Base-by-base conservation (phyloP, 257 asterid genomes). In the Primulina huaijiensis region DNA sequence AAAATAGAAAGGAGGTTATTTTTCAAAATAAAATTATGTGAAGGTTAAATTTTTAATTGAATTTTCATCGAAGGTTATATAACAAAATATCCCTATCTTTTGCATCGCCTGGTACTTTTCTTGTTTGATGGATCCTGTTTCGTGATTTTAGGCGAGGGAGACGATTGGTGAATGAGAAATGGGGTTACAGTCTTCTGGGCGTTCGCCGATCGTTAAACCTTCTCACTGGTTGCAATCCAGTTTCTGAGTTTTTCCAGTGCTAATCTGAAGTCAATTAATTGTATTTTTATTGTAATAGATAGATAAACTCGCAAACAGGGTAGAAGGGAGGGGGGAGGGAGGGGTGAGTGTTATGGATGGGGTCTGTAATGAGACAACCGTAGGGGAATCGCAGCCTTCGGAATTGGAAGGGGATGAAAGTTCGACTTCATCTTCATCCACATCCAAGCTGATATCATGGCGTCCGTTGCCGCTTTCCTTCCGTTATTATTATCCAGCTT, bases 181-280 rank as follows among this genome's bases (percentile, higher is more conserved):
- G 97, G 98, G 97, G 82, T 86, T 90, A 72, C 89, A 92, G 81
- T 92, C 95, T 85, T 92, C 96, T 72, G 97, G 96, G 79, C 60
- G 84, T 71, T 73, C 74, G 12, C 87, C 71, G 71, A 81, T 72
- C 75, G 82, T 81, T 83, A 64, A 74, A 75, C 62, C 79, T 61
- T 81, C 85, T 66, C 50, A 31, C 57, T 57, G 70, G 75, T 57
- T 72, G 35, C 74, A 68, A 67, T 75, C 69, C 73, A 66, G 57
- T 63, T 70, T 60, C 76, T 82, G 76, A 79, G 57, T 63, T 75
- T 71, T 33, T 68, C 68, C 38, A 9, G 37, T 72, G 35, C 59
- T 40, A 66, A 52, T 53, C 46, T 25, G 4, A 50, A 64, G 29
- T 57, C n/a, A 57, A 16, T 77, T 72, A 37, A 21, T 20, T 55